These are phyloP conservation scores for Populus hybrid DNA, from an alignment of 441 rosid genomes.

Conservation along the genomic window DNA sequence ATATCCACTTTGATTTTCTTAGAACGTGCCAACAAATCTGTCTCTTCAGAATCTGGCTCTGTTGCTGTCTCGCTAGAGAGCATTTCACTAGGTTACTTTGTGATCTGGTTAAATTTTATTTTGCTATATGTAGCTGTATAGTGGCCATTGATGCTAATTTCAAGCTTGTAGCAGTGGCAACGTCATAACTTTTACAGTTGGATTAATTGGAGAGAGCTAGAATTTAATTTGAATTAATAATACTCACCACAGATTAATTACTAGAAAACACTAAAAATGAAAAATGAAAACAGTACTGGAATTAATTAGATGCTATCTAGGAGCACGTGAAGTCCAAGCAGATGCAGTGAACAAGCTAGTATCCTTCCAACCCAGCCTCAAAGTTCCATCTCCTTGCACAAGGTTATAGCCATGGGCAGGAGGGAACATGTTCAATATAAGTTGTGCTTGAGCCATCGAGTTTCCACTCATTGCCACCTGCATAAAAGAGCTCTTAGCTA, in stretches of 20 bases:
- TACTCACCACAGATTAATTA: not conserved
- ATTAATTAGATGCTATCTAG: constrained; percentile 20
- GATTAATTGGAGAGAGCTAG: not conserved
- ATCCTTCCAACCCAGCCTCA: constrained; percentile 66
- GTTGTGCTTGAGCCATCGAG: constrained; percentile 72
- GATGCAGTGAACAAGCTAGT: constrained; percentile 64
- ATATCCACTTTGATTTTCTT: no score
- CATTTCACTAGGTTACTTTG: no score
- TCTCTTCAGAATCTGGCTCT: no score
- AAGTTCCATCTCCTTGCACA: constrained; percentile 56
- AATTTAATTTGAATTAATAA: no score
- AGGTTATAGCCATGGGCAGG: constrained; percentile 58
- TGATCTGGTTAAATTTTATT: no score
- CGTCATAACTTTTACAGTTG: not conserved
- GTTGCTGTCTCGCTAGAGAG: no score
- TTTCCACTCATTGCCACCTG: constrained; percentile 56
- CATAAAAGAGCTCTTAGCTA: constrained; percentile 25
- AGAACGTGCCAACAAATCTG: no score
- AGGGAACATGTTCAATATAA: constrained; percentile 60
- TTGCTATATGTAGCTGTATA: no score
- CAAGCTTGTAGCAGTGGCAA: no score
- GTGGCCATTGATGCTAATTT: no score
- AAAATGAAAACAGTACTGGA: not conserved
- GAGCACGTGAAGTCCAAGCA: constrained; percentile 51
- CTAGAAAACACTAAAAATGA: not conserved